Evolutionary conservation across 805 yeast genomes (phyloP).

Genomic region (Priceomyces haplophilus): DNA sequence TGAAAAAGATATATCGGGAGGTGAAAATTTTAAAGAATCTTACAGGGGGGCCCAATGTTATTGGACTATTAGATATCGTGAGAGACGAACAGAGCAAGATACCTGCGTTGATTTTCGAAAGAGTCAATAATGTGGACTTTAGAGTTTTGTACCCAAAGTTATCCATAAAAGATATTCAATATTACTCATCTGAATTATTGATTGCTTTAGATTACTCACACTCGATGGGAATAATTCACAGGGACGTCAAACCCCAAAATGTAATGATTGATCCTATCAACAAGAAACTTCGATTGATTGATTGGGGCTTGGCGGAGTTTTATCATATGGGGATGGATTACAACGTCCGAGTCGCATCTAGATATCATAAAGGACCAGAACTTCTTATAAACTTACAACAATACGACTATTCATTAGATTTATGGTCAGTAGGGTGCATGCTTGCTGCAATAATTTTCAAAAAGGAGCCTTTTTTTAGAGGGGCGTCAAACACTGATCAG

Average conservation of each 20-base stretch:
- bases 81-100: conserved; percentile 76
- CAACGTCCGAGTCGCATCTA: conserved; percentile 89
- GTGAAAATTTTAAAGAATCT: conserved; percentile 82
- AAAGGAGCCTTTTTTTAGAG: conserved; percentile 90
- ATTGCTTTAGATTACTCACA: conserved; percentile 87
- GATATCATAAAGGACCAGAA: conserved; percentile 94
- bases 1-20: conserved; percentile 88
- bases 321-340: conserved; percentile 87
- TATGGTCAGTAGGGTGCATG: conserved; percentile 95
- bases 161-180: conserved; percentile 71
- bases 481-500: conserved; percentile 88
- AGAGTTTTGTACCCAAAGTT: conserved; percentile 77
- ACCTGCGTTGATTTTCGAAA: conserved; percentile 85
- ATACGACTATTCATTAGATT: conserved; percentile 87
- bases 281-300: conserved; percentile 73
- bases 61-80: conserved; percentile 75
- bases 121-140: conserved; percentile 79
- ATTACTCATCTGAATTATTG: conserved; percentile 75
- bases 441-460: conserved; percentile 86
- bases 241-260: conserved; percentile 95
- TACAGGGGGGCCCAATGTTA: conserved; percentile 79
- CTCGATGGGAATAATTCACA: conserved; percentile 92
- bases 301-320: conserved; percentile 96
- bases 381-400: conserved; percentile 78
- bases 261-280: conserved; percentile 87